Base-by-base conservation (phyloP, 1,284 basidiomycete species). In the Schizopora paradoxa region DNA sequence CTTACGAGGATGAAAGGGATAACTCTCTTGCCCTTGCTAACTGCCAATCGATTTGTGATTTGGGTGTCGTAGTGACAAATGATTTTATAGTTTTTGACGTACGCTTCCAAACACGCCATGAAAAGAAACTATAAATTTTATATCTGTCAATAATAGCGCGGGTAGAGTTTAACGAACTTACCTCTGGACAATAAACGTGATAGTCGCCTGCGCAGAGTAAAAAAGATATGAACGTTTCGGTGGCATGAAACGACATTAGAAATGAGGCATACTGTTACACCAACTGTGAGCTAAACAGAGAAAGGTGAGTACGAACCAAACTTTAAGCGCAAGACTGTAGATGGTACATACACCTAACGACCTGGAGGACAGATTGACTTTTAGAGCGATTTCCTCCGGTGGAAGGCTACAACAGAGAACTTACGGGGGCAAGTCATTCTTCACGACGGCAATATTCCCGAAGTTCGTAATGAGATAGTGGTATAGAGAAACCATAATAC, bases 41-140 rank as follows among this genome's bases (percentile, higher is more conserved):
- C 48, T 49, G 19, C 19, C 13, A 34, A 37, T 6, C n/a, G n/a
- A n/a, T n/a, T n/a, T n/a, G n/a, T n/a, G n/a, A n/a, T n/a, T n/a
- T n/a, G n/a, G 5, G n/a, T 21, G n/a, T 3, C 8, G 43, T 13
- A 21, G 16, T 34, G 7, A n/a, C 18, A n/a, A 33, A 7, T 7
- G 34, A 40, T 6, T 29, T 18, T n/a, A 2, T 18, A 5, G 11
- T 11, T 18, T 11, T 5, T 32, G 22, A 10, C 48, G 16, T 23
- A 49, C 48, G 33, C 21, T 46, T 49, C 48, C 48, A 49, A 6
- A 49, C 38, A n/a, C 48, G 36, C 48, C 43, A 49, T 8, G 48
- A 37, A 26, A 45, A 49, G 33, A 49, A 41, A 22, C 48, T 49
- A 19, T 21, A 37, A 33, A n/a, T n/a, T n/a, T n/a, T n/a, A n/a